A percentile compares a stretch with the other conserved stretches of the same genome.
phyloP scores from a whole-genome alignment of 148 eudicot species.

The Chenopodium album region DNA sequence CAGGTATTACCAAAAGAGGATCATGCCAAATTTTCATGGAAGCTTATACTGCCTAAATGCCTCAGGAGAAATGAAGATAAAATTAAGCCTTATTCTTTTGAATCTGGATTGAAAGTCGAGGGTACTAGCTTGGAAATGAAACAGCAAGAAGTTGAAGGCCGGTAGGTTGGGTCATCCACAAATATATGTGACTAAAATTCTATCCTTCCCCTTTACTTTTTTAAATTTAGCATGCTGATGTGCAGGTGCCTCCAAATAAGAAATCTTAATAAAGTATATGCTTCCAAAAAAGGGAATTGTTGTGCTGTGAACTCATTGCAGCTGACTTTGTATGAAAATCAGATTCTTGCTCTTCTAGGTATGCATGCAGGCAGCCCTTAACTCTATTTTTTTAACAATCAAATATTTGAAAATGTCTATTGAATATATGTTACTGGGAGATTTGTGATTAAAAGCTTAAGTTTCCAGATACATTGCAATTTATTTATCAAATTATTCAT shows the following conservation, averaged over 20 bases:
- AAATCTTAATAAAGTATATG: slow-evolving; percentile 74
- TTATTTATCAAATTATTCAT: not conserved
- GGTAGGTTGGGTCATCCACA: slow-evolving; percentile 39
- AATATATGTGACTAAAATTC: slow-evolving; percentile 1
- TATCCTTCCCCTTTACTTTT: not conserved
- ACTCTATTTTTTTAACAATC: not conserved
- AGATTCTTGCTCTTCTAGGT: slow-evolving; percentile 96
- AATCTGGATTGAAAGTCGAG: slow-evolving; percentile 50
- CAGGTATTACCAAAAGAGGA: slow-evolving; percentile 70
- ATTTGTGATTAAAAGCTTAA: not conserved
- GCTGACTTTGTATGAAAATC: slow-evolving; percentile 86
- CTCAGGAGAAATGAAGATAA: slow-evolving; percentile 43
- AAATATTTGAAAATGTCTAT: not conserved
- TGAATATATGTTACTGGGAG: not conserved
- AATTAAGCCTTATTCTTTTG: slow-evolving; percentile 29
- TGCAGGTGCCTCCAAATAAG: slow-evolving; percentile 94
- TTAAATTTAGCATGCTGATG: slow-evolving; percentile 17
- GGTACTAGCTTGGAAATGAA: slow-evolving; percentile 91
- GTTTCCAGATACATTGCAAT: not conserved
- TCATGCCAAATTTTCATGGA: slow-evolving; percentile 51
- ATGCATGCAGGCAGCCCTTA: slow-evolving; percentile 14
- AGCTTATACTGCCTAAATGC: slow-evolving; percentile 41
- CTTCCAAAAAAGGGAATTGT: slow-evolving; percentile 65
- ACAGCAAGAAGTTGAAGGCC: slow-evolving; percentile 88
- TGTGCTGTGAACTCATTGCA: slow-evolving; percentile 85